A percentile compares a stretch with the other conserved stretches of the same genome.
Evolutionary conservation across 2,329 filamentous ascomycete genomes (phyloP).

Genomic region (Penicillium olsonii): DNA sequence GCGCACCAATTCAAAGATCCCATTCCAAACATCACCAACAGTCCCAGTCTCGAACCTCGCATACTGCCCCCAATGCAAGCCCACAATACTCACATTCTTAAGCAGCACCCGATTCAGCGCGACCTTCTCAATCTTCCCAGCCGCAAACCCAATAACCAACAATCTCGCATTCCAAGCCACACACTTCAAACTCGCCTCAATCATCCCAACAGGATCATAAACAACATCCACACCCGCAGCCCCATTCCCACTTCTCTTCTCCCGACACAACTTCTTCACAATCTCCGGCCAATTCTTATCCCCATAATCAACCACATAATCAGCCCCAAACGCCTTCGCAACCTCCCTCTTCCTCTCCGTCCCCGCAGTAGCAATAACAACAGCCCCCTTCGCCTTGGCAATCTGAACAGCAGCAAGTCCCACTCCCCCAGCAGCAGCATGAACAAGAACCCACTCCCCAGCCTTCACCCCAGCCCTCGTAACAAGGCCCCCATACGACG

Average conservation of each 20-base stretch:
- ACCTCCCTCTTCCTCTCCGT: slow-evolving; percentile 77
- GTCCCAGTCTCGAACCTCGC: slow-evolving; percentile 69
- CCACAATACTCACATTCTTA: slow-evolving; percentile 90
- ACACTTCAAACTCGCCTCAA: slow-evolving; percentile 86
- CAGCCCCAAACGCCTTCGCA: slow-evolving; percentile 78
- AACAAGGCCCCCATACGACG: slow-evolving; percentile 81
- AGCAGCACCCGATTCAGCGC: slow-evolving; percentile 88
- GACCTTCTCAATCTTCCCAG: slow-evolving; percentile 83
- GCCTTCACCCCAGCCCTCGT: slow-evolving; percentile 72
- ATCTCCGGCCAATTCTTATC: slow-evolving; percentile 67
- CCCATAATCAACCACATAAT: slow-evolving; percentile 78
- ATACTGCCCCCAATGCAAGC: slow-evolving; percentile 91
- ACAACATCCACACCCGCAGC: slow-evolving; percentile 80
- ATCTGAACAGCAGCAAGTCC: slow-evolving; percentile 90
- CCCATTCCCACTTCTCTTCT: slow-evolving; percentile 63
- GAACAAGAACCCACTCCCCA: slow-evolving; percentile 85
- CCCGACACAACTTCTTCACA: slow-evolving; percentile 67
- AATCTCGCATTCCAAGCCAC: slow-evolving; percentile 90
- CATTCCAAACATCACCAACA: slow-evolving; percentile 75
- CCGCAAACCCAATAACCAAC: slow-evolving; percentile 86
- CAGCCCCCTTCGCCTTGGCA: slow-evolving; percentile 88
- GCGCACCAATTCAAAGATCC: slow-evolving; percentile 74
- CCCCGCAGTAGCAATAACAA: slow-evolving; percentile 88
- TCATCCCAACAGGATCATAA: slow-evolving; percentile 89
- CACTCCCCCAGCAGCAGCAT: slow-evolving; percentile 89